A percentile compares a stretch with the other conserved stretches of the same genome.
These are phyloP conservation scores for Vitis cinerea DNA, from an alignment of 164 flowering plant species.

Conservation along the genomic window DNA sequence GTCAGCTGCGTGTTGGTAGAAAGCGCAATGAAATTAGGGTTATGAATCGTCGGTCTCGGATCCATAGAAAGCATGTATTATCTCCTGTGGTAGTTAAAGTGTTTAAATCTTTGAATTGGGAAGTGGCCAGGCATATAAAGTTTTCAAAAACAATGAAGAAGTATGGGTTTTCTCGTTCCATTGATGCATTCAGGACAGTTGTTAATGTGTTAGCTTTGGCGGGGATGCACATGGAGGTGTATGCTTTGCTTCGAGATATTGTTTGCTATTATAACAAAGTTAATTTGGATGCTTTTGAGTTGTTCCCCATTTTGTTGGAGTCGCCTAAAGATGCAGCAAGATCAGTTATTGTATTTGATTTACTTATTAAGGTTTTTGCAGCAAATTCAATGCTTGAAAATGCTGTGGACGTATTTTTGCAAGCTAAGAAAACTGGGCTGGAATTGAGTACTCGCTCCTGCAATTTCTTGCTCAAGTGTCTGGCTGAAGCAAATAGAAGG, in stretches of 20 bases:
- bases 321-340: conserved; percentile 13
- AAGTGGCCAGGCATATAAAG: conserved; percentile 22
- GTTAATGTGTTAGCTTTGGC: conserved; percentile 48
- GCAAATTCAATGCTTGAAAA: conserved; percentile 45
- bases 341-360: conserved; percentile 24
- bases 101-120: conserved; percentile 47
- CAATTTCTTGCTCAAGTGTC: conserved; percentile 61
- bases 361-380: conserved; percentile 54
- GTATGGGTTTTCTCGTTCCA: conserved; percentile 41
- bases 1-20: background rate
- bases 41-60: too few species aligned
- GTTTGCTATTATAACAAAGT: conserved; percentile 27
- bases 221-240: conserved; percentile 36
- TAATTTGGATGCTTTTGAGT: conserved; percentile 23
- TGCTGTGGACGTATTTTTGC: conserved; percentile 42
- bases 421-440: conserved; percentile 36
- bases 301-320: conserved; percentile 31
- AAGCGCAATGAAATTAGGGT: background rate
- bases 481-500: conserved; percentile 33
- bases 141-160: conserved; percentile 30
- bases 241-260: conserved; percentile 43
- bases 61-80: conserved; percentile 11
- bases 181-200: conserved; percentile 34
- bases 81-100: conserved; percentile 37
- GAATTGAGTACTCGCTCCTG: conserved; percentile 28